Evolutionary conservation across 2,329 filamentous ascomycete genomes (phyloP).

Genomic region (Colletotrichum incanum): DNA sequence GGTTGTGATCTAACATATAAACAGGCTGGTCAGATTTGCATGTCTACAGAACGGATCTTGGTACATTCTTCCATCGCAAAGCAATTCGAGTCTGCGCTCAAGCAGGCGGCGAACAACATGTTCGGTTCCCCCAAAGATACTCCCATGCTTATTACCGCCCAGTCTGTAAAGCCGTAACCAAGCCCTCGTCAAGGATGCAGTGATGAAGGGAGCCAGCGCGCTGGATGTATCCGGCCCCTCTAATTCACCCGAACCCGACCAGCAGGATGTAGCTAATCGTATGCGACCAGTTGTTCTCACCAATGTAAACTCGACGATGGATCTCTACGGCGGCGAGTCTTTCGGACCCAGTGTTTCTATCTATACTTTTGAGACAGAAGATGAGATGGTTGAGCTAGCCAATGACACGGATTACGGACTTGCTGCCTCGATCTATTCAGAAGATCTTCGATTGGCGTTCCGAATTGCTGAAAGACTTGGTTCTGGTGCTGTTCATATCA

Average conservation of each 20-base stretch:
- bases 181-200: constrained; percentile 77
- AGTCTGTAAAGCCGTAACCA: constrained; percentile 75
- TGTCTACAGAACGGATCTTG: constrained; percentile 76
- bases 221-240: constrained; percentile 42
- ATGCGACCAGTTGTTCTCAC: constrained; percentile 79
- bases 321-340: constrained; percentile 81
- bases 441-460: constrained; percentile 73
- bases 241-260: constrained; percentile 49
- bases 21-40: constrained; percentile 76
- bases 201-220: constrained; percentile 72
- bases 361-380: constrained; percentile 76
- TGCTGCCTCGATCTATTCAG: constrained; percentile 79
- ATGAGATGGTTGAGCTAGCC: constrained; percentile 80
- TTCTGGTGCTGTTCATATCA: constrained; percentile 78
- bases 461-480: constrained; percentile 76
- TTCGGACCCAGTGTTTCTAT: constrained; percentile 84
- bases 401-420: constrained; percentile 90
- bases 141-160: neutral
- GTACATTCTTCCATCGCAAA: constrained; percentile 49
- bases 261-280: constrained; percentile 52
- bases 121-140: neutral
- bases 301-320: constrained; percentile 76
- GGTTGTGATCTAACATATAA: neutral
- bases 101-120: neutral
- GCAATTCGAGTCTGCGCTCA: constrained; percentile 34